Percentiles rank a stretch among this genome's conserved stretches.
These are phyloP conservation scores for Gonapodya prolifera DNA, from an alignment of 192 early-diverging fungal genomes.

Conservation along the genomic window DNA sequence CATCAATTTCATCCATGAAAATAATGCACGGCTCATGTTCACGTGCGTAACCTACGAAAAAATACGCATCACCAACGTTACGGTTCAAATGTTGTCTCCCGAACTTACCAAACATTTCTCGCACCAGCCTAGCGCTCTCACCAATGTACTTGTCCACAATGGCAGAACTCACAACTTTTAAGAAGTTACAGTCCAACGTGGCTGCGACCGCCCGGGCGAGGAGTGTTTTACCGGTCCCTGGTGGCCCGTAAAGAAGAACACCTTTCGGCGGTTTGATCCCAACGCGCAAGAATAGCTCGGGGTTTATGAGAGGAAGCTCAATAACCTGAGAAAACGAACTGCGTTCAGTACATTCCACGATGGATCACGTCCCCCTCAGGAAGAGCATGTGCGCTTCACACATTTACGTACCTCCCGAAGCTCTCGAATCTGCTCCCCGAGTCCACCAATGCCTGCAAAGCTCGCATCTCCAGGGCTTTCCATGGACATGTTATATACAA, in stretches of 20 bases:
- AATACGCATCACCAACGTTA: background rate
- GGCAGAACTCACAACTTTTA: slow-evolving; percentile 96
- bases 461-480: slow-evolving; percentile 91
- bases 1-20: slow-evolving; percentile 99
- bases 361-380: background rate
- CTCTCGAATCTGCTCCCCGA: slow-evolving; percentile 94
- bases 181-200: slow-evolving; percentile 94
- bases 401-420: slow-evolving; percentile 61
- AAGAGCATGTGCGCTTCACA: background rate
- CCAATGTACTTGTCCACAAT: slow-evolving; percentile 99
- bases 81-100: background rate
- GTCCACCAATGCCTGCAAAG: slow-evolving; percentile 95
- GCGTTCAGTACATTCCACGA: background rate
- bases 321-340: slow-evolving; percentile 51
- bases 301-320: slow-evolving; percentile 96
- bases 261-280: slow-evolving; percentile 99
- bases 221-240: slow-evolving; percentile 96
- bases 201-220: slow-evolving; percentile 94
- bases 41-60: slow-evolving; percentile 65
- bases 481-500: slow-evolving; percentile 98
- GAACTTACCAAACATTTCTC: slow-evolving; percentile 93
- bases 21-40: slow-evolving; percentile 99
- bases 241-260: slow-evolving; percentile 56
- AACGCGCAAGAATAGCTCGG: slow-evolving; percentile 93
- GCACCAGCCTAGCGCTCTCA: slow-evolving; percentile 88